These are phyloP conservation scores for Solanum virginianum DNA, from an alignment of 257 asterid species.

Conservation along the genomic window DNA sequence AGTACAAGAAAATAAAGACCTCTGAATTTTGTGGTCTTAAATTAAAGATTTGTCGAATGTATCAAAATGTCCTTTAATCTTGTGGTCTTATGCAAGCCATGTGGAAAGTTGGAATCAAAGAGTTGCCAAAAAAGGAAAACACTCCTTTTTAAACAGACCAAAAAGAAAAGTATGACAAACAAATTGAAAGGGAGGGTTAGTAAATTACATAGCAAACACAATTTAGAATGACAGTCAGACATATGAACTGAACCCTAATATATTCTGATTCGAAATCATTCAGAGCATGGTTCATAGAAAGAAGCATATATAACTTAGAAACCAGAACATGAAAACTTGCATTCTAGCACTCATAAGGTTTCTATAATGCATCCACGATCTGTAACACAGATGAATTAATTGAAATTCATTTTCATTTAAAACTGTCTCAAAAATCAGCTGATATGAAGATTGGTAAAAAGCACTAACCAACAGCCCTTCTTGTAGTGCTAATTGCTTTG, in stretches of 20 bases:
- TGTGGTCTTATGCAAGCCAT: too few relatives aligned
- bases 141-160: too few relatives aligned
- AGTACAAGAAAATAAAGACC: too few relatives aligned
- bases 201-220: neutral
- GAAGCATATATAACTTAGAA: neutral
- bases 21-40: too few relatives aligned
- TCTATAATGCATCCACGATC: neutral
- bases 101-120: too few relatives aligned
- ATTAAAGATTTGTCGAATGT: too few relatives aligned
- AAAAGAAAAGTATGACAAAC: too few relatives aligned
- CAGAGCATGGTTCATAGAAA: neutral
- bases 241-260: neutral
- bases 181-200: too few relatives aligned
- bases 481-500: slow-evolving; percentile 84
- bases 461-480: slow-evolving; percentile 90
- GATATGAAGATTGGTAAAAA: neutral
- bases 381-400: neutral
- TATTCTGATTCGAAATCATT: neutral
- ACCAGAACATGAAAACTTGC: neutral
- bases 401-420: neutral
- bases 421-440: neutral
- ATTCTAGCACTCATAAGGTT: neutral
- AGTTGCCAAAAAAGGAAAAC: too few relatives aligned
- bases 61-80: too few relatives aligned
- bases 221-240: neutral